Evolutionary conservation across 345 rosid species (phyloP), one percentile per base, ranked within the genome.

Genomic region (Lumnitzera littorea): DNA sequence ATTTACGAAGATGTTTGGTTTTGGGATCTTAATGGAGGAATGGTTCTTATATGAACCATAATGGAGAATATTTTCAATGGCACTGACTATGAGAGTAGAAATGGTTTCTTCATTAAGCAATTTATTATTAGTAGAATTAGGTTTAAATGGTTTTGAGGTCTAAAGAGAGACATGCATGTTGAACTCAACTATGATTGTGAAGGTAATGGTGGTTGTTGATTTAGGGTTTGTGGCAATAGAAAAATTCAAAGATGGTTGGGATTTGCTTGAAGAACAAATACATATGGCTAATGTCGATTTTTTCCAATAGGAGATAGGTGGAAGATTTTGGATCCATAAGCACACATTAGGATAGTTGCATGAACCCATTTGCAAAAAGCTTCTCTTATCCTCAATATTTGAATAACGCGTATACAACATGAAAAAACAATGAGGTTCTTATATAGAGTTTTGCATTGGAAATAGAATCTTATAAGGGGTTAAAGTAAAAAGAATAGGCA

Each of bases 211-310:
- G 8, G 7, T 3, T 24, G 78, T 48, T 51, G 81, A 73, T 3
- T 64, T 67, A 20, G 41, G 62, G 68, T 43, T 77, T 75, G 64
- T 80, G 62, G 80, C 23, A 2, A 79, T 64, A 50, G 62, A 72
- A 50, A 90, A 76, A 57, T 76, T 74, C 6, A 90, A 77, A 29
- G 91, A 81, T 53, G 91, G 89, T 15, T 78, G 83, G 46, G 71
- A 62, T 50, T 77, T 59, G 56, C 58, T 62, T 56, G 87, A 76
- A 60, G 96, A 85, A 36, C 66, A 62, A 17, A 62, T 51, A 16
- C 46, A 27, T 36, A 62, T 20, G 54, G 63, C 48, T 16, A 24
- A 24, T 51, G 53, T 13, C 0, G 25, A 27, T 24, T 29, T 51
- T 53, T 46, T n/a, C 57, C 58, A 52, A 2, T 13, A 29, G 46